Percentiles rank a stretch among this genome's conserved stretches.
These are phyloP conservation scores for Tillandsia leiboldiana DNA, from an alignment of 176 grass and related monocot species.

Conservation along the genomic window DNA sequence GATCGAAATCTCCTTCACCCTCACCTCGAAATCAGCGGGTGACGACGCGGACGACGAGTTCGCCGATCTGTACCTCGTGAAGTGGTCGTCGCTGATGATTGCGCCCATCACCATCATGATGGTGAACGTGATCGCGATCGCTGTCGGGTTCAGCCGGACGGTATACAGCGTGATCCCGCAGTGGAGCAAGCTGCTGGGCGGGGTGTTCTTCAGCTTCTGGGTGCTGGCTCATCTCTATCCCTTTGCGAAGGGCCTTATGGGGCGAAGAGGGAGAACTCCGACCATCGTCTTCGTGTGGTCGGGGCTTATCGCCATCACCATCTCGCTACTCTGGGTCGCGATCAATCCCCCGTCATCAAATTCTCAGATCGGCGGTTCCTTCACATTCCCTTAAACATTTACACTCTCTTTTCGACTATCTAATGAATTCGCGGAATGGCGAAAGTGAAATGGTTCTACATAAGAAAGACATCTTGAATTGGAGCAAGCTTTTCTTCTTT, in stretches of 20 bases:
- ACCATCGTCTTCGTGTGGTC: constrained; percentile 97
- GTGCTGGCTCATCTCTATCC: constrained; percentile 90
- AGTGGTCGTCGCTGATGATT: constrained; percentile 94
- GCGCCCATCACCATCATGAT: constrained; percentile 96
- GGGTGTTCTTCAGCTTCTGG: constrained; percentile 99
- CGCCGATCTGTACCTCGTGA: constrained; percentile 85
- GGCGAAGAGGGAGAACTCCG: constrained; percentile 61
- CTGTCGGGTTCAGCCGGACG: constrained; percentile 71
- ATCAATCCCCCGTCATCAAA: constrained; percentile 62
- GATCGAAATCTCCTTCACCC: constrained; percentile 95
- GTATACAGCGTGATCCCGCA: constrained; percentile 82
- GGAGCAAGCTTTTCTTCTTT: not conserved
- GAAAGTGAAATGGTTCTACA: not conserved
- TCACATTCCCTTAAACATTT: constrained; percentile 74
- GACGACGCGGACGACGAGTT: constrained; percentile 76
- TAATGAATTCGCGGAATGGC: not conserved
- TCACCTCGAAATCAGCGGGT: constrained; percentile 75
- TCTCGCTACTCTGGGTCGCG: constrained; percentile 88
- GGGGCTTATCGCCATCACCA: constrained; percentile 80
- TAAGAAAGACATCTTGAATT: not conserved
- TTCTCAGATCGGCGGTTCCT: constrained; percentile 72
- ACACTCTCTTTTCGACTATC: not conserved
- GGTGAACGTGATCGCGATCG: constrained; percentile 84
- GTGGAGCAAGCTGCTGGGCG: constrained; percentile 86
- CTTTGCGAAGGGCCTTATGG: constrained; percentile 90